A percentile compares a stretch with the other conserved stretches of the same genome.
Evolutionary conservation across 148 eudicot genomes (phyloP).

Genomic region (Pouteria glomerata): DNA sequence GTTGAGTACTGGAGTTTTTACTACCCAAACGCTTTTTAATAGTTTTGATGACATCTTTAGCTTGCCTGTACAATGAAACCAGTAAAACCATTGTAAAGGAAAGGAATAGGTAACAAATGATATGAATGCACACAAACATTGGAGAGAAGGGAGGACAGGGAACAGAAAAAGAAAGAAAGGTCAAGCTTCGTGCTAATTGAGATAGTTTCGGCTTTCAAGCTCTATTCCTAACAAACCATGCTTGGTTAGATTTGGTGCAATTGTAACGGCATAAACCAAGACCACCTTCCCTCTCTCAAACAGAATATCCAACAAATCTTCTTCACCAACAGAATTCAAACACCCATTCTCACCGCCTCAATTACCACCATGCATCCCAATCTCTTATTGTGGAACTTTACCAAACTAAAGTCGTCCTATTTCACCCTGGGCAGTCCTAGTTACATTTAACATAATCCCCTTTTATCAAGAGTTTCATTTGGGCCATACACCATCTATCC

Average conservation of each 20-base stretch:
- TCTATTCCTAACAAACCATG: background rate
- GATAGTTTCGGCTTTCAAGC: background rate
- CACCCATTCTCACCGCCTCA: no score
- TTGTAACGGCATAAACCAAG: background rate
- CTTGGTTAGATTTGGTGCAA: no score
- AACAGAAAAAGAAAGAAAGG: background rate
- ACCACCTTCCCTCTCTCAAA: background rate
- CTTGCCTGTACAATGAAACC: slow-evolving; percentile 55
- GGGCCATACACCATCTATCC: no score
- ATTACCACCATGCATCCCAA: no score
- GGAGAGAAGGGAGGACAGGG: background rate
- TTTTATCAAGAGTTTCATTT: no score
- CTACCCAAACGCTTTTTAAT: slow-evolving; percentile 85
- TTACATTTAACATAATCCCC: no score
- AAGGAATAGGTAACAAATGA: background rate
- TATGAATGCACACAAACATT: background rate
- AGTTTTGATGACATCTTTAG: slow-evolving; percentile 80
- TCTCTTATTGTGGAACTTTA: no score
- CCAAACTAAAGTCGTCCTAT: no score
- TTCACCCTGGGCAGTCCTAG: no score
- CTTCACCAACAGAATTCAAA: no score
- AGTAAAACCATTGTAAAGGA: background rate
- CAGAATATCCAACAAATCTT: no score
- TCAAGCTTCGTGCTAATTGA: background rate
- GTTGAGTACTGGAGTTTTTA: slow-evolving; percentile 69